Evolutionary conservation across 208 protist genomes (phyloP), one percentile per base, ranked within the genome.

Genomic region (Herpetomonas tarakana): DNA sequence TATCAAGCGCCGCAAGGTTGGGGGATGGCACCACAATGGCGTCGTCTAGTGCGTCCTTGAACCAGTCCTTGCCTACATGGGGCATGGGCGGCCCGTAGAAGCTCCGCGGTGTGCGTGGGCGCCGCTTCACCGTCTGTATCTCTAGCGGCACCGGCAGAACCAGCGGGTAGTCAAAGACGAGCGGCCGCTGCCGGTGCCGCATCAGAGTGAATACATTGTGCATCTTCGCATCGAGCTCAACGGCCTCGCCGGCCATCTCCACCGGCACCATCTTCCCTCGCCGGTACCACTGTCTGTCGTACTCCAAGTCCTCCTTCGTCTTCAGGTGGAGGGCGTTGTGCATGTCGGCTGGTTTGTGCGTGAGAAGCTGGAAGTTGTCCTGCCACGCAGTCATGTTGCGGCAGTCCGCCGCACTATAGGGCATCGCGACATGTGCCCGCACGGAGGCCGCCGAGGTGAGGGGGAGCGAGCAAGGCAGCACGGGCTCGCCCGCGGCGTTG

Each of bases 171-270:
- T 51, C 44, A 50, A 65, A 27, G 58, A 73, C 53, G n/a, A 58
- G 55, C 12, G 69, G 71, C 3, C 83, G 69, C 31, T 84, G 57
- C 21, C 65, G 68, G 54, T 84, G 70, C 1, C 74, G 52, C 3
- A 90, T 39, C 66, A 81, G 73, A 2, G 65, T 73, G 2, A 84
- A 39, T 3, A 83, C 70, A 56, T 90, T 90, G 70, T 90, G 83
- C 41, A 76, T 35, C 16, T 70, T 57, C 27, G 55, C 67, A 53
- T 83, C 68, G 55, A 86, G 44, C 62, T 81, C 73, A 41, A 74
- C 75, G 16, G 69, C 54, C 69, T 90, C 83, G 12, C 83, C 83
- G 11, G 72, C 79, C 22, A 67, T 60, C 66, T 89, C 75, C 35
- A 65, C 63, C 38, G 64, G 52, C 21, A 66, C 76, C 46, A 61